phyloP scores from a whole-genome alignment of 306 rosid species.

The Parietaria judaica region DNA sequence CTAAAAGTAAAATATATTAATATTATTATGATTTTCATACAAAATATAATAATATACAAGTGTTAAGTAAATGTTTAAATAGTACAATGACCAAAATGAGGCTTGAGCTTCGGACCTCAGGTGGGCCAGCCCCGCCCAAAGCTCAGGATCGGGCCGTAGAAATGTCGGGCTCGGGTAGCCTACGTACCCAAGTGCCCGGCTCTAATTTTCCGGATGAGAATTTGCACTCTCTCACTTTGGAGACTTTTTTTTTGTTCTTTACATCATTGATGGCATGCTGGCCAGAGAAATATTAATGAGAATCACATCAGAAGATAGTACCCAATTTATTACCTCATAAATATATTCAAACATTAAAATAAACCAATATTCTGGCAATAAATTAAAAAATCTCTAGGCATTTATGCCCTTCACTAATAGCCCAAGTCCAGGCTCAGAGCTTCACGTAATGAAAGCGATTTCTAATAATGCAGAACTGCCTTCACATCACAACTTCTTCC shows the following conservation, averaged over 20 bases:
- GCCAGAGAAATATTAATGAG: conserved; percentile 33
- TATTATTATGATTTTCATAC: no score
- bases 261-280: neutral
- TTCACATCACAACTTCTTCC: conserved; percentile 21
- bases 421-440: conserved; percentile 9
- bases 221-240: no score
- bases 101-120: no score
- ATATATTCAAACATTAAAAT: conserved; percentile 14
- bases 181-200: no score
- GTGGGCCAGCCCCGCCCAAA: no score
- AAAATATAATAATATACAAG: no score
- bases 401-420: conserved; percentile 23
- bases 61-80: no score
- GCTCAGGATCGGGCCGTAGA: no score
- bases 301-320: conserved; percentile 42
- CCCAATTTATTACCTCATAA: conserved; percentile 34
- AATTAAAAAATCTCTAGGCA: neutral
- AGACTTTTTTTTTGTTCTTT: neutral
- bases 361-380: neutral
- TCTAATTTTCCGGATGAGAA: no score
- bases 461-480: conserved; percentile 20
- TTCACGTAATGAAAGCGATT: conserved; percentile 58
- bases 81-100: no score
- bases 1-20: no score
- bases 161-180: no score